Percentiles rank a stretch among this genome's conserved stretches.
phyloP scores from a whole-genome alignment of 78 protist genomes.

The Dictyostelium citrinum region DNA sequence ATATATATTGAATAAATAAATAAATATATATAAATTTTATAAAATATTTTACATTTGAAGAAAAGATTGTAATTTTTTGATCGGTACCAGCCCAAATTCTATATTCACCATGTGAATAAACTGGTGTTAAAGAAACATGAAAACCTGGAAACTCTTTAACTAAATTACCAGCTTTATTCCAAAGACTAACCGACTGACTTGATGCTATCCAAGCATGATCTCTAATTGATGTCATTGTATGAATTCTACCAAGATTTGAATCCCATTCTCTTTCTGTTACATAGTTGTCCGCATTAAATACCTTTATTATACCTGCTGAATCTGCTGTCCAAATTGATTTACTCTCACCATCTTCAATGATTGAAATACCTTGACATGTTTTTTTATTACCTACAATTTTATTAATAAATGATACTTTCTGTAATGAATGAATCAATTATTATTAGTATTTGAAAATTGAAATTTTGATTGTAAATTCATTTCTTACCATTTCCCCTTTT shows the following conservation, averaged over 20 bases:
- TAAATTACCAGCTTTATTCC: conserved; percentile 1
- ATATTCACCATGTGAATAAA: conserved; percentile 52
- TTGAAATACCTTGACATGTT: conserved; percentile 40
- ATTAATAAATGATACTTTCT: conserved; percentile 20
- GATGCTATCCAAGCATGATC: conserved; percentile 59
- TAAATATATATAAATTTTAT: too few species aligned
- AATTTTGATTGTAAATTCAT: too few species aligned
- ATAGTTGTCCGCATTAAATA: conserved; percentile 16
- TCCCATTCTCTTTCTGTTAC: conserved; percentile 33
- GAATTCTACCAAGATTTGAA: conserved; percentile 31
- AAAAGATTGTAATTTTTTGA: conserved; percentile 47
- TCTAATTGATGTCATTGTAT: conserved; percentile 19
- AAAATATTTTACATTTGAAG: neutral
- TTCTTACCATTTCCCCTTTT: conserved; percentile 11
- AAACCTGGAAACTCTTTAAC: conserved; percentile 58
- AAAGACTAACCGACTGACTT: conserved; percentile 26
- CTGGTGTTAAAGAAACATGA: conserved; percentile 44
- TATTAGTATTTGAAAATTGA: too few species aligned
- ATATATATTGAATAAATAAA: neutral
- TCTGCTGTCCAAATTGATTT: conserved; percentile 60
- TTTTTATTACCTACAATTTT: conserved; percentile 46
- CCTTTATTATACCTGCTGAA: conserved; percentile 10
- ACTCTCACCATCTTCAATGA: neutral
- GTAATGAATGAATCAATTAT: too few species aligned
- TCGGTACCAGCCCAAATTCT: conserved; percentile 71